These are phyloP conservation scores for Claviceps sp. DNA, from an alignment of 2,329 filamentous ascomycete genomes.

Conservation along the genomic window DNA sequence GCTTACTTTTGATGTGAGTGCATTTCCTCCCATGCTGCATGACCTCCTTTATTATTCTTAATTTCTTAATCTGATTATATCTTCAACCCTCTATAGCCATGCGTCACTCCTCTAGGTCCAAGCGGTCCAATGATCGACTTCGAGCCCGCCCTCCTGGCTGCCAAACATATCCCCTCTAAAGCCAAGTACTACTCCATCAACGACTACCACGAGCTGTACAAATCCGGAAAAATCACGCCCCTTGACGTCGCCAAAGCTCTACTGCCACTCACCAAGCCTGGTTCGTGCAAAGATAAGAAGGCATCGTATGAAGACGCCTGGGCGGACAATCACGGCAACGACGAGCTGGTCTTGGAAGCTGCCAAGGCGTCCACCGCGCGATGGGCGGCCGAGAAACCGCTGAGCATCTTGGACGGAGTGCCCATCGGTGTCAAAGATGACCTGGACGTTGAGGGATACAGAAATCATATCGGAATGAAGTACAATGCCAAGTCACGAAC, in stretches of 20 bases:
- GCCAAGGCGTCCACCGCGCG: conserved; percentile 61
- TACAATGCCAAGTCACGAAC: conserved; percentile 39
- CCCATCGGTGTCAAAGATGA: conserved; percentile 80
- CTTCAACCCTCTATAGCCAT: conserved; percentile 28
- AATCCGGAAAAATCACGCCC: conserved; percentile 56
- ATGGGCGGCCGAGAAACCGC: conserved; percentile 50
- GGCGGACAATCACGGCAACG: conserved; percentile 45
- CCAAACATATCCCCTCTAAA: conserved; percentile 25
- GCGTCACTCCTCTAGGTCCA: conserved; percentile 37
- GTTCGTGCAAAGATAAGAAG: conserved; percentile 26
- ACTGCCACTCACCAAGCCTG: conserved; percentile 54
- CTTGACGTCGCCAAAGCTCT: conserved; percentile 57
- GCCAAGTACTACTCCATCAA: conserved; percentile 53
- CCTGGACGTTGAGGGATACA: conserved; percentile 56
- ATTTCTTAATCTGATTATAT: not conserved
- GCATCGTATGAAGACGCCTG: conserved; percentile 60
- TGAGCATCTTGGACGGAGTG: conserved; percentile 66
- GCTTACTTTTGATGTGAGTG: conserved; percentile 32
- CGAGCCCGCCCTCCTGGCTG: conserved; percentile 26
- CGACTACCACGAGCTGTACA: conserved; percentile 69
- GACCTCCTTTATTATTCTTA: no score
- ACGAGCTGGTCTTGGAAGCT: conserved; percentile 48
- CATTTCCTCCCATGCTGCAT: not conserved
- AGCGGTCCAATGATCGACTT: conserved; percentile 25
- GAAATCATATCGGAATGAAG: conserved; percentile 49